Evolutionary conservation across 805 yeast species (phyloP).

Genomic region (Saturnispora bothae): DNA sequence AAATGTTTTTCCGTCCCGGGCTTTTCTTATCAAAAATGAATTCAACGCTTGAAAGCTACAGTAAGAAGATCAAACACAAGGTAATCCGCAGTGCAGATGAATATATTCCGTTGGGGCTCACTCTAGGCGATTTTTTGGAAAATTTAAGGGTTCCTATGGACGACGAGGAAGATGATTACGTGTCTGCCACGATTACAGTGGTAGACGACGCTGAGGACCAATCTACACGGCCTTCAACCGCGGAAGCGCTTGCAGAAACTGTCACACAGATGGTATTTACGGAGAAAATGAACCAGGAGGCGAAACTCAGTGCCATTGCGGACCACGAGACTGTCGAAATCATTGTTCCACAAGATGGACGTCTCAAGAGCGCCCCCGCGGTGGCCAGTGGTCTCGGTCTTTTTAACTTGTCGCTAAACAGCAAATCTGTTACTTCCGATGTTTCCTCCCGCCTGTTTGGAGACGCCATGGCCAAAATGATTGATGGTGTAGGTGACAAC

Average conservation of each 20-base stretch:
- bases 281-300: conserved; percentile 7
- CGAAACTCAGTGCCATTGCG: not conserved
- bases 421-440: conserved; percentile 8
- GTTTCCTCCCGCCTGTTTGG: conserved; percentile 11
- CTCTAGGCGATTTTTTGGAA: conserved; percentile 12
- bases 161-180: not conserved
- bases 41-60: conserved; percentile 1
- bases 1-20: too few species aligned
- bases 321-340: conserved; percentile 6
- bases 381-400: conserved; percentile 13
- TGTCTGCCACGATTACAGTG: not conserved
- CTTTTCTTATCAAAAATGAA: conserved; percentile 1
- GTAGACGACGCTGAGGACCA: not conserved
- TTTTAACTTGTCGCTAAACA: conserved; percentile 14
- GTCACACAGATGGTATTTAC: conserved; percentile 4
- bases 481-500: conserved; percentile 13
- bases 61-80: conserved; percentile 7
- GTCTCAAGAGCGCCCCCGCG: conserved; percentile 2
- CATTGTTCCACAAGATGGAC: conserved; percentile 5
- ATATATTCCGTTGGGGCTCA: conserved; percentile 13
- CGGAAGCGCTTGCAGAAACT: conserved; percentile 5
- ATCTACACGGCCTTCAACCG: conserved; percentile 7
- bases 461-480: conserved; percentile 11
- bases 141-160: conserved; percentile 4
- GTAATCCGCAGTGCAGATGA: conserved; percentile 10